Conservation (phyloP, 83 land plant species). For the Picea abies region DNA sequence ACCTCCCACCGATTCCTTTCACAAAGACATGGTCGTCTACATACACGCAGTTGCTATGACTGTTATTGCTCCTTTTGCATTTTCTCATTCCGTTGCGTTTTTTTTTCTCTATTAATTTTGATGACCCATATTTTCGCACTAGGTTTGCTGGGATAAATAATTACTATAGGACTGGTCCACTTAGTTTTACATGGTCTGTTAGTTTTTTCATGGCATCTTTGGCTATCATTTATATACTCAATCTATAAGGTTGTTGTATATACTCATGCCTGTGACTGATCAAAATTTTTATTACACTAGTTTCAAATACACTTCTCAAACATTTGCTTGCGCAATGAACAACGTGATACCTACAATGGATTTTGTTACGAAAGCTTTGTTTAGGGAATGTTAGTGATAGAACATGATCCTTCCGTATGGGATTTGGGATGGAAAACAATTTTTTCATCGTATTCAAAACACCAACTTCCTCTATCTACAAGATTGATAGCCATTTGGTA, state of each 20-base stretch:
- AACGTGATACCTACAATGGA: neutral
- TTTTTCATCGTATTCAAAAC: too few species aligned
- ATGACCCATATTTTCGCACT: slow-evolving; percentile 35
- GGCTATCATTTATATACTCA: slow-evolving; percentile 14
- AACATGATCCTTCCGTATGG: too few species aligned
- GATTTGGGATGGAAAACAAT: too few species aligned
- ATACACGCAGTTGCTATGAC: slow-evolving; percentile 56
- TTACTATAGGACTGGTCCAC: slow-evolving; percentile 11
- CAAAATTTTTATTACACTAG: slow-evolving; percentile 61
- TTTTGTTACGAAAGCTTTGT: neutral
- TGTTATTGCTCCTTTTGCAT: slow-evolving; percentile 60
- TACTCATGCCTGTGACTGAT: slow-evolving; percentile 48
- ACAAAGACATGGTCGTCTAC: slow-evolving; percentile 27
- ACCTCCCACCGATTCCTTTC: too few species aligned
- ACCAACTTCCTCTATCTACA: too few species aligned
- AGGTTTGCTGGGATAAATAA: slow-evolving; percentile 32
- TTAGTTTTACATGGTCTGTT: slow-evolving; percentile 33
- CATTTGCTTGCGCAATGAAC: slow-evolving; percentile 50
- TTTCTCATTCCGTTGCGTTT: neutral
- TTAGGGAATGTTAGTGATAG: neutral
- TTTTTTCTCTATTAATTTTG: neutral
- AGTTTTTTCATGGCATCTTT: slow-evolving; percentile 28
- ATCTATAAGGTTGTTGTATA: slow-evolving; percentile 15
- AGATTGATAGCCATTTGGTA: too few species aligned
- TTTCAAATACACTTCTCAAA: slow-evolving; percentile 47